phyloP scores from a whole-genome alignment of 768 basidiomycete species.

The Russula sp. region DNA sequence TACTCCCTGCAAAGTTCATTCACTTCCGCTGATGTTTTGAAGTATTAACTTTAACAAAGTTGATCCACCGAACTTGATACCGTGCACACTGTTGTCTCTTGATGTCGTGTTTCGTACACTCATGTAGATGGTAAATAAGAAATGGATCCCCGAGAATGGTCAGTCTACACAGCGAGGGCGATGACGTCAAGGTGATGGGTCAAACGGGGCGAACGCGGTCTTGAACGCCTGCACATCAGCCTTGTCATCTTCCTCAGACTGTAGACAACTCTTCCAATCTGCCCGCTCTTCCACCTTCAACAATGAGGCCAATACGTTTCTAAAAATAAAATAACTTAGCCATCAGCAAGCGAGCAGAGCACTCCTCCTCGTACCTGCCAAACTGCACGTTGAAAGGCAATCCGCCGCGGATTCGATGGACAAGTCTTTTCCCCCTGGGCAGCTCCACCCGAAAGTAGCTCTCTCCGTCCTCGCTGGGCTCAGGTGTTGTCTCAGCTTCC shows the following conservation, averaged over 20 bases:
- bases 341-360: neutral
- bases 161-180: neutral
- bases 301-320: constrained; percentile 75
- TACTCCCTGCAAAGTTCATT: too few species aligned
- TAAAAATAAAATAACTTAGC: constrained; percentile 30
- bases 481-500: constrained; percentile 55
- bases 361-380: constrained; percentile 58
- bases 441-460: constrained; percentile 91
- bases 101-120: too few species aligned
- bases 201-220: constrained; percentile 67
- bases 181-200: constrained; percentile 36
- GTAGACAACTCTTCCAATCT: constrained; percentile 88
- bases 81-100: too few species aligned
- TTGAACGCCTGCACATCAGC: constrained; percentile 83
- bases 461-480: constrained; percentile 42
- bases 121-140: too few species aligned
- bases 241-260: constrained; percentile 79
- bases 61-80: too few species aligned
- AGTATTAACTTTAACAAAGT: too few species aligned
- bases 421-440: constrained; percentile 76
- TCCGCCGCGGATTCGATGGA: constrained; percentile 75
- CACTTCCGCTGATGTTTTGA: too few species aligned
- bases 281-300: constrained; percentile 68
- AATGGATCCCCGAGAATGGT: too few species aligned
- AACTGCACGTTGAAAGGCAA: constrained; percentile 87